Base-by-base conservation (phyloP, 2,329 filamentous ascomycete species). In the Colletotrichum sp. region DNA sequence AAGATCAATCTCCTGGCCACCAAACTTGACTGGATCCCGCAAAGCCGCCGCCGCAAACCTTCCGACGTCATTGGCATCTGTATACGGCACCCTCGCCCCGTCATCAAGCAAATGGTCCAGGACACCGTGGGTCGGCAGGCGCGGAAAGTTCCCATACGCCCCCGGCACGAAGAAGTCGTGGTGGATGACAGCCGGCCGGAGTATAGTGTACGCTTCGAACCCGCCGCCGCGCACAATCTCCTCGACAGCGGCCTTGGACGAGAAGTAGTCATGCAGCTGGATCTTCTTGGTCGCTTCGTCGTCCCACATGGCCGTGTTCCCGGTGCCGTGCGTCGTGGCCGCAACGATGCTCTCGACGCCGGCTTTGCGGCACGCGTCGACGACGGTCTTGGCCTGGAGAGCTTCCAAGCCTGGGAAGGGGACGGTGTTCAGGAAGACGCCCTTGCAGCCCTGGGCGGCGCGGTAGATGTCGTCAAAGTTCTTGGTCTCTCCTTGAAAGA, bases 171-270 rank as follows among this genome's bases (percentile, higher is more conserved):
- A 56, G 74, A 79, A 82, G 62, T 84, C 81, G 43, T 78, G 61
- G 52, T 81, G 79, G 10, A 84, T 79, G 30, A 82, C 75, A 0
- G 77, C 78, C 0, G 83, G 83, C 2, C 83, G 81, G 15, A 85
- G 77, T 62, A 85, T 83, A 0, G 83, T 84, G 77, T 84, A 84
- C 8, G 79, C 71, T 6, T 76, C 66, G 21, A 84, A 82, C 8
- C 78, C 79, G n/a, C 77, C 80, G 2, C 12, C 21, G 10, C 80
- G 82, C 1, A 85, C 81, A 2, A 76, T 70, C 1, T 82, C 80
- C 58, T 88, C 86, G 16, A 86, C 80, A 0, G 78, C 74, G 1
- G 81, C 78, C 78, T 88, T 88, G 64, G 83, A 86, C 32, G 76
- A 67, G 69, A 80, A 88, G 76, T 88, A 85, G 1, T 24, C 73